Conservation (phyloP, 2,329 filamentous ascomycete species). For the Xenosphaeropsis pyriputrescens region DNA sequence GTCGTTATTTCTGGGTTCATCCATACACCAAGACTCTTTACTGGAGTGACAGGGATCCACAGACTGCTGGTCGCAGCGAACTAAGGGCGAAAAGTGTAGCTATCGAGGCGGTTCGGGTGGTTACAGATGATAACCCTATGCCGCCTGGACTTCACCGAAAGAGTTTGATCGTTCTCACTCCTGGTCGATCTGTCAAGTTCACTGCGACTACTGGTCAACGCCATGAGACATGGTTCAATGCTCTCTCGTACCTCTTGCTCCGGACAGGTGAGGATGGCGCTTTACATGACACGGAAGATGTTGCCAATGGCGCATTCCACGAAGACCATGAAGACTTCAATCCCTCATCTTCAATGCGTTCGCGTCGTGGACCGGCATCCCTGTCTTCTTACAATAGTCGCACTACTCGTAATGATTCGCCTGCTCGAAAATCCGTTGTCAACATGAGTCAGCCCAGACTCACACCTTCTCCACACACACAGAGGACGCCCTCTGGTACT, state of each 20-base stretch:
- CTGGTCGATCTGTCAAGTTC: conserved; percentile 80
- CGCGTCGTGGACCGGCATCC: conserved; percentile 43
- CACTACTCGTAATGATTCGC: conserved; percentile 51
- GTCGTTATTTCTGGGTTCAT: conserved; percentile 98
- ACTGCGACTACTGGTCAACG: conserved; percentile 87
- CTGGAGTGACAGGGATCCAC: conserved; percentile 88
- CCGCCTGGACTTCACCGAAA: conserved; percentile 90
- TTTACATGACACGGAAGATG: conserved; percentile 38
- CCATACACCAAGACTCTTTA: conserved; percentile 93
- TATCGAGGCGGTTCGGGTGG: conserved; percentile 84
- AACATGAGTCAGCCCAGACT: conserved; percentile 11
- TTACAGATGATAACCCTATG: conserved; percentile 88
- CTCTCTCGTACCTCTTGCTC: conserved; percentile 80
- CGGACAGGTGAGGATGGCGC: conserved; percentile 55
- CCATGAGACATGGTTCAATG: conserved; percentile 98
- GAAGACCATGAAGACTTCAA: conserved; percentile 63
- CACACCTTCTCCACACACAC: conserved; percentile 12
- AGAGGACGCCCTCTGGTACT: conserved; percentile 22
- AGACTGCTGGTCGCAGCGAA: conserved; percentile 61
- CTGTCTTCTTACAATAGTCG: conserved; percentile 71
- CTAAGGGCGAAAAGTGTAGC: conserved; percentile 75
- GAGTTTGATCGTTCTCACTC: conserved; percentile 81
- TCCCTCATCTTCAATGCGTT: conserved; percentile 32
- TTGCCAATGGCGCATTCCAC: conserved; percentile 37
- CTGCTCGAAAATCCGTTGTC: conserved; percentile 23